Base-by-base conservation (phyloP, 2,329 filamentous ascomycete species). In the Xylariaceae sp. region DNA sequence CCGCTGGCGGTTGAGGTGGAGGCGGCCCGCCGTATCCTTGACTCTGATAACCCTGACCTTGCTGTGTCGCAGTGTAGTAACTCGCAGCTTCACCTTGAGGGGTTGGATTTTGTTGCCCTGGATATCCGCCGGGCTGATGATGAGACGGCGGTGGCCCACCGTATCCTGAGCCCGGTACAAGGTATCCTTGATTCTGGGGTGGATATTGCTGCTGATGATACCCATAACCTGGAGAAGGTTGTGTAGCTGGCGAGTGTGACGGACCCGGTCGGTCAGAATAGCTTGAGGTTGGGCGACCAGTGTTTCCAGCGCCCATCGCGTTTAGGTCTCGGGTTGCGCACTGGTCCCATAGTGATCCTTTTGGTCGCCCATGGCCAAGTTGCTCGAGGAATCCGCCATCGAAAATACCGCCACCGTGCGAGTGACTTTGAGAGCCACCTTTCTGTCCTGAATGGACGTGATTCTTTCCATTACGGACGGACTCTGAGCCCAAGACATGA, bases 391-490 rank as follows among this genome's bases (percentile, higher is more conserved):
- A 65, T 16, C 73, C 65, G 5, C 71, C 68, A 49, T 73, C 71
- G 17, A 64, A 78, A 68, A 72, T 71, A 21, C 69, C 75, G 67
- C 57, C 76, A 4, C 74, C 73, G 54, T 78, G 75, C 9, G 73
- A 77, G 39, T 81, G 78, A 12, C 56, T 36, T 8, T 37, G 45
- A 3, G 48, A 26, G 3, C 54, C 55, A n/a, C 79, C 78, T 12
- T 67, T 71, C 31, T 72, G 64, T 4, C 67, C 66, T 4, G 68
- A 58, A 16, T 83, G 73, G 17, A 84, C 76, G 71, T 96, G 92
- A 72, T 98, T 99, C 72, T 87, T 88, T 40, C 94, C 92, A 7
- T 82, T 81, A 69, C 86, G 89, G 57, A 99, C 95, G 6, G 90
- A 92, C 51, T 96, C 87, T 0, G 92, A 92, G 44, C 86, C 88